Base-by-base conservation (phyloP, 1,284 basidiomycete genomes). In the Ceratobasidium sp. region DNA sequence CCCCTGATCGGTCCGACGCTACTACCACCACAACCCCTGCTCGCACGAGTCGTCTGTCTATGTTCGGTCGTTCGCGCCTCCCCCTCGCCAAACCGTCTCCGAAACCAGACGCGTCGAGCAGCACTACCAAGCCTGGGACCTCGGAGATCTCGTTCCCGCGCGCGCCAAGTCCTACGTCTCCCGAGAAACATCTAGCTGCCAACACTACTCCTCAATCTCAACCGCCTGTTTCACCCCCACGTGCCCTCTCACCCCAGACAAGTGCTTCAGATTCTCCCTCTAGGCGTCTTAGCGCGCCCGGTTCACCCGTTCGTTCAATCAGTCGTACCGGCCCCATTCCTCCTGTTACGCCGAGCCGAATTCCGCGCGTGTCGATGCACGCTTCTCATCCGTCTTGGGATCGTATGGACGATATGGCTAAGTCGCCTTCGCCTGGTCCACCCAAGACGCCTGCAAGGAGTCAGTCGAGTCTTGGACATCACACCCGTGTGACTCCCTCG, bases 351-450 rank as follows among this genome's bases (percentile, higher is more conserved):
- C 72, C 72, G 23, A 64, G 60, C n/a, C 42, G 72, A 4, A 75
- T 75, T 64, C 72, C 72, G 12, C 72, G 72, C 26, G 72, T 75
- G n/a, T 75, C 72, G 44, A 75, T 75, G 72, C 44, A 51, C n/a
- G 28, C 9, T 39, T 64, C 60, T 5, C 72, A 63, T 13, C 58
- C 60, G 18, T 73, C 70, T 3, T 73, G 56, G 70, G 70, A 60
- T 28, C 39, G 46, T 4, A 75, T 60, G 26, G 66, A 68, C 26
- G 66, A 61, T 40, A 13, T 28, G 3, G 42, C 28, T 20, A 68
- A 26, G 18, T 68, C 49, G 3, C 66, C 66, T 10, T 42, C 40
- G 23, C 49, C 44, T 10, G 28, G 9, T 61, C 28, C 53, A 7
- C 23, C 69, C 26, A 40, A 46, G 33, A 69, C 51, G 3, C 58